Percentiles rank a stretch among this genome's conserved stretches.
These are phyloP conservation scores for Umbellularia californica DNA, from an alignment of 164 flowering plant genomes.

Conservation along the genomic window DNA sequence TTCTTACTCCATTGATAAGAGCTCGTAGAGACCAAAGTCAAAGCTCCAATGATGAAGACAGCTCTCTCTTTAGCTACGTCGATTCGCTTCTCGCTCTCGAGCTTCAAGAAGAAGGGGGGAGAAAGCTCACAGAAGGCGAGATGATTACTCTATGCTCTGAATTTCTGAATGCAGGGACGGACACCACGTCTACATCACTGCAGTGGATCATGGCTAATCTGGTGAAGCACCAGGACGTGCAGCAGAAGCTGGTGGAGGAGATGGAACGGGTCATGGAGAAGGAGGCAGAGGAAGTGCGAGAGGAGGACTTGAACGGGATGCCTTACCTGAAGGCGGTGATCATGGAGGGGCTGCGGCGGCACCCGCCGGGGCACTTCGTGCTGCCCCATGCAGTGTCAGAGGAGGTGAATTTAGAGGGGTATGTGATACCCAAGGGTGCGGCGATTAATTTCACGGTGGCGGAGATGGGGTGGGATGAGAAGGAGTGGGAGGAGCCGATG, in stretches of 20 bases:
- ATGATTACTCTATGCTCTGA: slow-evolving; percentile 31
- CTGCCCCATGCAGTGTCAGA: slow-evolving; percentile 26
- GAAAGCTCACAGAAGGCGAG: slow-evolving; percentile 29
- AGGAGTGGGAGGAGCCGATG: slow-evolving; percentile 26
- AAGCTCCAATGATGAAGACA: slow-evolving; percentile 2
- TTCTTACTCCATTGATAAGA: slow-evolving; percentile 20
- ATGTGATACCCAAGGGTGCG: slow-evolving; percentile 26
- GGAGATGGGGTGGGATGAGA: slow-evolving; percentile 27
- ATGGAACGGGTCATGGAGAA: background rate
- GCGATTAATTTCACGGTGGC: slow-evolving; percentile 32
- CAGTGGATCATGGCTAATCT: slow-evolving; percentile 36
- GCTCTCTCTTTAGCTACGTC: slow-evolving; percentile 15
- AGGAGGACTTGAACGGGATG: slow-evolving; percentile 14
- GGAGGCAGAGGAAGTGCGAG: slow-evolving; percentile 20
- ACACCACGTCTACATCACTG: slow-evolving; percentile 30
- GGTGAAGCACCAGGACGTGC: slow-evolving; percentile 19
- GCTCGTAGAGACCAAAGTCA: background rate
- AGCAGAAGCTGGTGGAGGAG: slow-evolving; percentile 6
- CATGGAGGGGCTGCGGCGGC: slow-evolving; percentile 13
- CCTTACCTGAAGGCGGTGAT: slow-evolving; percentile 14
- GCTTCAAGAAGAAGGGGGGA: slow-evolving; percentile 40
- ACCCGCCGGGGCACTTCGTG: slow-evolving; percentile 15
- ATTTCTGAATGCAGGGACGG: slow-evolving; percentile 32
- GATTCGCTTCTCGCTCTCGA: slow-evolving; percentile 24
- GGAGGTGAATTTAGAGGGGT: slow-evolving; percentile 22